Evolutionary conservation across 805 yeast species (phyloP), one percentile per base, ranked within the genome.

Genomic region (Ogataea degrootiae): DNA sequence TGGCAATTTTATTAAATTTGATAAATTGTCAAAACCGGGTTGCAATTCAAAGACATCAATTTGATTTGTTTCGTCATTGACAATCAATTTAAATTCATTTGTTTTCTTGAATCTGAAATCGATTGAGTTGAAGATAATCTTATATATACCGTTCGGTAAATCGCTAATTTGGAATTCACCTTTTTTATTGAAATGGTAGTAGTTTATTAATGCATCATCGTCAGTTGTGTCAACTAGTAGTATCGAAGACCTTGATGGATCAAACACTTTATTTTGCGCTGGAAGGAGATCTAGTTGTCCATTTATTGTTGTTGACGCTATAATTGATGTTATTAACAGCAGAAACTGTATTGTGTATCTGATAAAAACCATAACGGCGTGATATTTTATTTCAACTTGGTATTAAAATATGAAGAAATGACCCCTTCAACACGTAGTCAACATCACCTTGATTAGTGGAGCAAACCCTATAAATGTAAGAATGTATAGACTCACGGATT

Each of bases 171-270:
- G 47, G 41, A 57, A 55, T 12, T 26, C 22, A 8, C 65, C 65
- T 5, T 46, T 21, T 17, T 37, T 12, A 6, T 39, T 37, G 37
- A 59, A 58, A 41, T 58, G 57, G 26, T 39, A 41, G 6, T 31
- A 33, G 31, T 26, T 26, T 26, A 26, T 9, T n/a, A 22, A 26
- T 14, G 42, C 37, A 11, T 15, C 16, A 6, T 16, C 31, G 16
- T 31, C 19, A 8, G 29, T 17, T 9, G 19, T 31, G 17, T 34
- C 26, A 14, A 42, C 14, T n/a, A 56, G 9, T 14, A 23, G 3
- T 7, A 58, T 31, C 4, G 39, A 44, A 16, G 54, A 17, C 37
- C 62, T 47, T 16, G 61, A 45, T 12, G 63, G 63, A 39, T 58
- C 62, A 16, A 54, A 41, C 29, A 50, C 33, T 15, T 42, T 47